Evolutionary conservation across 495 filamentous ascomycete genomes (phyloP).

Genomic region (Penicillium coprophilum): DNA sequence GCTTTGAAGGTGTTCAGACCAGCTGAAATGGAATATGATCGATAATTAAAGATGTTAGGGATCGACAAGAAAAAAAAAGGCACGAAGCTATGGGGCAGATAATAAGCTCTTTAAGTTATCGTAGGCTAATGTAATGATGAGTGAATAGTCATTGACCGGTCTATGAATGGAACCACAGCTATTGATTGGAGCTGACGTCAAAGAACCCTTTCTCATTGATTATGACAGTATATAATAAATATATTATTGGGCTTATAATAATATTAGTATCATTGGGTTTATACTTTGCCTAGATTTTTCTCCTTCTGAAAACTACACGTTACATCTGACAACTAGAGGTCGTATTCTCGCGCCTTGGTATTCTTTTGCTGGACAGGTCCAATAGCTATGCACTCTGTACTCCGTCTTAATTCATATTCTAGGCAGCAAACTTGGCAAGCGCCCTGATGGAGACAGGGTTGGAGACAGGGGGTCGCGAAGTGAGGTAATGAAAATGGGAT

Average conservation of each 20-base stretch:
- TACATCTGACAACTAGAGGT: conserved; percentile 17
- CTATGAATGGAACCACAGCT: conserved; percentile 15
- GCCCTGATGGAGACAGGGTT: conserved; percentile 1
- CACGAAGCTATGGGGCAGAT: neutral
- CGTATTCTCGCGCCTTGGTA: conserved; percentile 6
- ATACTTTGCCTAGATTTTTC: neutral
- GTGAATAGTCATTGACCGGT: conserved; percentile 19
- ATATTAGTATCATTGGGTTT: neutral
- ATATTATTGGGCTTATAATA: neutral
- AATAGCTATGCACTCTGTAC: no score
- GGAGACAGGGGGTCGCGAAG: neutral
- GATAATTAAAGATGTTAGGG: neutral
- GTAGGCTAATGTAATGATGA: conserved; percentile 16
- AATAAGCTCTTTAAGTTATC: conserved; percentile 6
- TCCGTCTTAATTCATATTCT: neutral
- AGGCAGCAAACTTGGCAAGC: conserved; percentile 13
- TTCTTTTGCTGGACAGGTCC: conserved; percentile 3
- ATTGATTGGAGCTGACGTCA: conserved; percentile 28
- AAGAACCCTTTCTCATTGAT: conserved; percentile 10
- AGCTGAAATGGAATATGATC: conserved; percentile 20
- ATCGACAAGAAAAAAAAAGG: neutral
- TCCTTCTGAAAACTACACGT: conserved; percentile 7
- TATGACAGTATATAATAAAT: neutral
- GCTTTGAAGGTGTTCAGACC: conserved; percentile 18
- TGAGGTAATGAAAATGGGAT: neutral